phyloP scores from a whole-genome alignment of 23 red algal species.

The Gracilariopsis chorda region DNA sequence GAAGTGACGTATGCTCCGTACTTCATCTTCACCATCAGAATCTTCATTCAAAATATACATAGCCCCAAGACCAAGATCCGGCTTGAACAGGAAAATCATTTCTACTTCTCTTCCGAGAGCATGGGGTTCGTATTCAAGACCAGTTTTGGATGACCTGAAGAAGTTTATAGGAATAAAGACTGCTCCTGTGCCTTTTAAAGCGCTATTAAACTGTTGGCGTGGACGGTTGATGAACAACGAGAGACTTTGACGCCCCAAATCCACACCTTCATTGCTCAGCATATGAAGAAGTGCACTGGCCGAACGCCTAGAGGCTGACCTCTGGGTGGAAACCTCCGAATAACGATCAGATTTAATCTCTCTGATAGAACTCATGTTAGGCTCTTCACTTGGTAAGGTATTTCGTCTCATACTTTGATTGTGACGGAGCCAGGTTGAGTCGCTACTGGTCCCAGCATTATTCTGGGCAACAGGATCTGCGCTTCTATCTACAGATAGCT shows the following conservation, averaged over 20 bases:
- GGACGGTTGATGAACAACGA: constrained; percentile 62
- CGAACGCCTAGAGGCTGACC: constrained; percentile 21
- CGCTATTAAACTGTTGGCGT: constrained; percentile 64
- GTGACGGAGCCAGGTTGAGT: background rate
- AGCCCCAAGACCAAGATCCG: constrained; percentile 46
- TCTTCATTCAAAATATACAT: constrained; percentile 55
- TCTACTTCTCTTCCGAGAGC: constrained; percentile 56
- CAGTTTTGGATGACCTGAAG: constrained; percentile 19
- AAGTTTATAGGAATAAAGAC: constrained; percentile 63
- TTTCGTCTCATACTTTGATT: background rate
- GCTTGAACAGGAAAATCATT: constrained; percentile 67
- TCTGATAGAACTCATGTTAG: constrained; percentile 3
- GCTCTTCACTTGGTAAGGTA: background rate
- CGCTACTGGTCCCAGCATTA: background rate
- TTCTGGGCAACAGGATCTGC: background rate
- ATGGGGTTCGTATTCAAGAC: background rate
- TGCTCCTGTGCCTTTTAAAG: constrained; percentile 62
- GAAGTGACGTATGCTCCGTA: constrained; percentile 13
- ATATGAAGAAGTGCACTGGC: constrained; percentile 67
- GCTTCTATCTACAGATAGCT: background rate
- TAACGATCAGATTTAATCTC: constrained; percentile 36
- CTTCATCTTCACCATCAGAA: background rate
- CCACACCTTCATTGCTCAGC: constrained; percentile 59
- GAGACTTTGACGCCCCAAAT: constrained; percentile 52
- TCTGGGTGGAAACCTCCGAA: background rate